Base-by-base conservation (phyloP, 116 monocot species). In the Posidonia oceanica region DNA sequence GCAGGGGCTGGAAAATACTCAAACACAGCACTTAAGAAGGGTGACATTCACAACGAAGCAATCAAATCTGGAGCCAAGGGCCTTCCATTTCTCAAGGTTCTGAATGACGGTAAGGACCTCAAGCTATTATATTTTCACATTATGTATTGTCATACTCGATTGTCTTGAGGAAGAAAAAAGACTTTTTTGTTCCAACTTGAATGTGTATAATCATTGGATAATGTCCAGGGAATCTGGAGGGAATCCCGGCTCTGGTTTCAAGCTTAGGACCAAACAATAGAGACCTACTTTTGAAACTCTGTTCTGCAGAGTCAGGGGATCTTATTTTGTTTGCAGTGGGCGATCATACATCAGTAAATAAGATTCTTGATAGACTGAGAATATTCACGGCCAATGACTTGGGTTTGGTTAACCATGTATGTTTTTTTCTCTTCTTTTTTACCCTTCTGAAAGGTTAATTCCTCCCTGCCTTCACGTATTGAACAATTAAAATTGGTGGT, bases 271-370 rank as follows among this genome's bases (percentile, higher is more conserved):
- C 84, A 67, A 58, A 70, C 64, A 75, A 71, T 51, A 85, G 40
- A 44, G 82, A 75, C 59, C 69, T 78, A 15, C 54, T 98, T 54
- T 29, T 92, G 72, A 84, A 77, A 61, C 22, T 73, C 75, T 79
- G 75, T 14, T 72, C 75, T 76, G 89, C 85, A 22, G 77, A 93
- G 67, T 36, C 75, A 21, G 93, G 86, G 29, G 98, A 98, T 78
- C 80, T 98, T 82, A 84, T 98, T 60, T 69, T 98, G 39, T 98
- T 98, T 93, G 85, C 93, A 54, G 78, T 98, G n/a, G 98, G 98
- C 44, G 79, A 87, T 40, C 78, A 72, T 73, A 42, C 74, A 59
- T 71, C 65, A 4, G 93, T 87, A 58, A 93, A 90, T 66, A 85
- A 87, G 72, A 93, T 77, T 73, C 98, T 98, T 78, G 93, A 93